Base-by-base conservation (phyloP, 257 asterid species). In the Solanum paucissectum region DNA sequence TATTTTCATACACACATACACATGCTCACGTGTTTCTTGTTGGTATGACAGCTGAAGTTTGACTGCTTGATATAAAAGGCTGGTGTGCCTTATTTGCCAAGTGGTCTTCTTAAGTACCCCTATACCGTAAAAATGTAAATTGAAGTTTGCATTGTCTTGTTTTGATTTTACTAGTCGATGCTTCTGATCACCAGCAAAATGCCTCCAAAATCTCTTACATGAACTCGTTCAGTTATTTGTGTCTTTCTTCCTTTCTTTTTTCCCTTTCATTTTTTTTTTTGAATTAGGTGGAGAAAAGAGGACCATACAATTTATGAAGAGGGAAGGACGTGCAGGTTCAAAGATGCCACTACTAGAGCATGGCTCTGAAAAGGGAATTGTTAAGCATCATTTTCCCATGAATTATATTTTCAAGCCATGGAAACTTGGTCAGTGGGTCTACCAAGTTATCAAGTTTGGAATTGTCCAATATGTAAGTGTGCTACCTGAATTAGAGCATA, bases 401-500 rank as follows among this genome's bases (percentile, higher is more conserved):
- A 97, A 94, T 60, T 93, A 87, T 89, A 12, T 96, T 87, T 87
- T 97, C 88, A 96, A 96, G 94, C 99, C 99, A 9, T 97, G 99
- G 99, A 94, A 92, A 90, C 94, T 97, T 87, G 95, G 94, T 88
- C 93, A 89, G 77, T 91, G 99, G 99, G 98, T 97, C 83, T 97
- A 93, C 92, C 98, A 96, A 94, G 94, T 96, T 91, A 93, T 97
- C 91, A 97, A 97, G 93, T 95, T 97, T 89, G 99, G 98, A 85
- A 95, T 97, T 82, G 98, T 97, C 86, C 99, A 97, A 88, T 97
- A 96, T 90, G 99, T 97, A 94, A 95, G 99, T 92, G 89, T 88
- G 85, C 89, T 71, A 73, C 81, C 66, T 77, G 83, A 36, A 36
- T 44, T 77, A 49, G 84, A 73, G 21, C n/a, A 55, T 86, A 60